Base-by-base conservation (phyloP, 139 green algal species). In the Micromonas commoda region DNA sequence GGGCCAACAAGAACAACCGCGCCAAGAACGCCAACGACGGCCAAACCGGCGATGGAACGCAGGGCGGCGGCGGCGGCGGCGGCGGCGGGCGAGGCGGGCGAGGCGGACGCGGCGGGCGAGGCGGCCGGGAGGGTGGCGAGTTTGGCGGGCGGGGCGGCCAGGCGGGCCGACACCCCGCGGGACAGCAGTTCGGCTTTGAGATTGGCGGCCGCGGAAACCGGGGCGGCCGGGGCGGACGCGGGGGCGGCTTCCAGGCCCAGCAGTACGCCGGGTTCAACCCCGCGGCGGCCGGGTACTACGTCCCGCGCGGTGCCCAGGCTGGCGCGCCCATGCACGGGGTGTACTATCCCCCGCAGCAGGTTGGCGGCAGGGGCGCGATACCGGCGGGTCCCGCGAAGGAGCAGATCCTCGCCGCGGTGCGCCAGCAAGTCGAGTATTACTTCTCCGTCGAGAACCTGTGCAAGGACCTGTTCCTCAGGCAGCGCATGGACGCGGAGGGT, bases 361-460 rank as follows among this genome's bases (percentile, higher is more conserved):
- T 45, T 52, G 33, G 5, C 5, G 20, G n/a, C n/a, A n/a, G n/a
- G n/a, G n/a, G n/a, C n/a, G n/a, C n/a, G n/a, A n/a, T n/a, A n/a
- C n/a, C n/a, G n/a, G n/a, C n/a, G n/a, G n/a, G n/a, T n/a, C n/a
- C n/a, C n/a, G n/a, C n/a, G n/a, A n/a, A n/a, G n/a, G 78, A 35
- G 66, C 54, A 70, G 1, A 72, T 95, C 19, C 82, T 81, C 66
- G 86, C 88, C 32, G 82, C 90, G 0, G 89, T 97, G 23, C 69
- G 81, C 28, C 82, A 76, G 76, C 92, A 98, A 86, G 91, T 98
- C 63, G 94, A 98, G 76, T 98, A 97, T 85, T 98, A 98, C 84
- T 97, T 98, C 86, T 92, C 84, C 60, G 83, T 88, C n/a, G 90
- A 94, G 13, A 99, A 99, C 81, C 86, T 99, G 53, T 87, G 83